A percentile compares a stretch with the other conserved stretches of the same genome.
phyloP scores from a whole-genome alignment of 768 basidiomycete species.

The Tulasnella calospora region DNA sequence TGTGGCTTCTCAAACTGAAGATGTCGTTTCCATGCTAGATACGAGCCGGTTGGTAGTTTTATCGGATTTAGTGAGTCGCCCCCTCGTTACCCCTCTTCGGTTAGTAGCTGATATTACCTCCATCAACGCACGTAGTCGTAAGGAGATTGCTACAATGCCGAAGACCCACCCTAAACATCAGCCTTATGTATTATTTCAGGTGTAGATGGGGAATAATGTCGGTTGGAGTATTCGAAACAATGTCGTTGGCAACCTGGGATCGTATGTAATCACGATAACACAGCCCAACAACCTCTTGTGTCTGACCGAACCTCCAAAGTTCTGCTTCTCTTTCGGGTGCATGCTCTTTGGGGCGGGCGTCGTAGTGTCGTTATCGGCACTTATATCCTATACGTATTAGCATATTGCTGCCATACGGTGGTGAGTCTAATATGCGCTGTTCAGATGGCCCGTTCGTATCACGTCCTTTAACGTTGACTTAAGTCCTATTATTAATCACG shows the following conservation, averaged over 20 bases:
- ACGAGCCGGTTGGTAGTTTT: not conserved
- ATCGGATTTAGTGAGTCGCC: not conserved
- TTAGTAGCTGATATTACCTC: not conserved
- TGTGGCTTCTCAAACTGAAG: not conserved
- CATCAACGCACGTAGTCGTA: not conserved
- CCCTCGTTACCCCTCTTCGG: not conserved
- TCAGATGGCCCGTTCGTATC: not conserved
- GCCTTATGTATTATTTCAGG: not conserved
- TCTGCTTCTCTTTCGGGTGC: not conserved
- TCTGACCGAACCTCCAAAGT: not conserved
- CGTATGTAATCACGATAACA: not conserved
- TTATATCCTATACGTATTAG: not conserved
- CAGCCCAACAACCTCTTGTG: not conserved
- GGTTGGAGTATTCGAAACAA: not conserved
- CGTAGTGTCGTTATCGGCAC: not conserved
- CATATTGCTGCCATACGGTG: not conserved
- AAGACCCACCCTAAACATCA: not conserved
- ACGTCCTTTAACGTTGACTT: not conserved
- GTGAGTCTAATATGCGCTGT: not conserved
- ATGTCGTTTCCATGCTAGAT: not conserved
- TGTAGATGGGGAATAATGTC: not conserved
- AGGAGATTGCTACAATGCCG: not conserved
- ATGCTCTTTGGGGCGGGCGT: not conserved
- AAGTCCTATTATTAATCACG: not conserved
- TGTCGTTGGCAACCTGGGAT: not conserved